Conservation (phyloP, 768 basidiomycete genomes). For the Mycena maculata region DNA sequence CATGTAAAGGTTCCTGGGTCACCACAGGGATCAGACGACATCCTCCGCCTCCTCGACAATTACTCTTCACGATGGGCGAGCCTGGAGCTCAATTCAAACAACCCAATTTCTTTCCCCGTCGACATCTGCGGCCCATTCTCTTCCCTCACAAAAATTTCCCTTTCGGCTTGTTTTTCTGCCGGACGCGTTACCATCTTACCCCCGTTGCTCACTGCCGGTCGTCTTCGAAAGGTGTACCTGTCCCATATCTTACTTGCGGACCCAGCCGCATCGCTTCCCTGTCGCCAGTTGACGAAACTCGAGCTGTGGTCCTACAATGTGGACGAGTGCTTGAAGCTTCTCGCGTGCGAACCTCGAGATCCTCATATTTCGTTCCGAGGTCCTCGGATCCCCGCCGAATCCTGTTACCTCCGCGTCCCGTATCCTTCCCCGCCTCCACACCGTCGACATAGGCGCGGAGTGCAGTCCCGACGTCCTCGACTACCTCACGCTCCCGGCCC, state of each 20-base stretch:
- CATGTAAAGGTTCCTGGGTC: neutral
- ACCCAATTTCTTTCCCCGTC: constrained; percentile 4
- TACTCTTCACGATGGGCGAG: neutral
- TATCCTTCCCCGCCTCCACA: neutral
- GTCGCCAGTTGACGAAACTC: neutral
- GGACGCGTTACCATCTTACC: neutral
- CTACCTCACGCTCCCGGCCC: neutral
- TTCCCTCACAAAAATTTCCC: neutral
- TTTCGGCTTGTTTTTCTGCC: neutral
- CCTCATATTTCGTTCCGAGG: neutral
- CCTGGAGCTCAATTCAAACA: neutral
- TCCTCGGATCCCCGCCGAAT: neutral
- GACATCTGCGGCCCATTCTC: constrained; percentile 5
- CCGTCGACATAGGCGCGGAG: neutral
- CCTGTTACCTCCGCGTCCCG: neutral
- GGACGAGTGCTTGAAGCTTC: neutral
- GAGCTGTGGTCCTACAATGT: neutral
- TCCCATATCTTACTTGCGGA: neutral
- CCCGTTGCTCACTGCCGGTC: neutral
- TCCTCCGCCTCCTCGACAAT: neutral
- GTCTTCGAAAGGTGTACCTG: neutral
- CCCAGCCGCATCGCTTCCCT: neutral
- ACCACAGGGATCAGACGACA: neutral
- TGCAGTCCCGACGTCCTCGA: neutral
- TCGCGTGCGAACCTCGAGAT: neutral